Percentiles rank a stretch among this genome's conserved stretches.
phyloP scores from a whole-genome alignment of 441 rosid species.

The Theobroma grandiflorum region DNA sequence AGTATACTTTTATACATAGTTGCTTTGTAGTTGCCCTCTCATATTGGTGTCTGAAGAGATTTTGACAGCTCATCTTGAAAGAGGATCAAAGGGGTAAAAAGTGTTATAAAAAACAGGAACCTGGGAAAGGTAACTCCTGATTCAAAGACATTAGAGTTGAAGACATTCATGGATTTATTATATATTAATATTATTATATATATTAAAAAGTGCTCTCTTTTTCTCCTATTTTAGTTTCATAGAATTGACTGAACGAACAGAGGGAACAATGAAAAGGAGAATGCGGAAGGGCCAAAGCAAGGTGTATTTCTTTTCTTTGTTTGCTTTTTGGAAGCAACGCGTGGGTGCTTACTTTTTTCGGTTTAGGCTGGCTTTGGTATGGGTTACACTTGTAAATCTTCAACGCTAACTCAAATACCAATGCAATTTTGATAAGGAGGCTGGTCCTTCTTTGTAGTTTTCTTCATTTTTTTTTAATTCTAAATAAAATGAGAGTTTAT shows the following conservation, averaged over 20 bases:
- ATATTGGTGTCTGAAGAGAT: slow-evolving; percentile 1
- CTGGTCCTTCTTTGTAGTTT: background rate
- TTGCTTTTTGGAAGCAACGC: background rate
- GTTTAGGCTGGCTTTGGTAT: slow-evolving; percentile 10
- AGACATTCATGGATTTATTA: background rate
- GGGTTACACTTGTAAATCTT: slow-evolving; percentile 32
- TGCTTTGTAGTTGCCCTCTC: background rate
- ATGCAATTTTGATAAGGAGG: slow-evolving; percentile 34
- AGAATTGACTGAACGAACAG: background rate
- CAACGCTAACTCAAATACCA: slow-evolving; percentile 24
- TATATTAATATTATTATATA: background rate
- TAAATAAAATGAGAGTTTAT: background rate
- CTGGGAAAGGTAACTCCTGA: slow-evolving; percentile 4
- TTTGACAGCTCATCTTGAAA: slow-evolving; percentile 29
- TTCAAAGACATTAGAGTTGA: background rate
- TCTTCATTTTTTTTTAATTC: background rate
- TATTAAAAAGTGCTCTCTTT: background rate
- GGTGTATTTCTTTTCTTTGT: background rate
- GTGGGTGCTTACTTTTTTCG: background rate
- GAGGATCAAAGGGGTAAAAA: slow-evolving; percentile 5
- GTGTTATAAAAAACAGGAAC: background rate
- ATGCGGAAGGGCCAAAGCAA: background rate
- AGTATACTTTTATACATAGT: slow-evolving; percentile 2
- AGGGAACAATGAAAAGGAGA: background rate
- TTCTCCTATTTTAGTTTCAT: background rate